Conservation (phyloP, 257 asterid genomes). For the Leonotis leonurus region DNA sequence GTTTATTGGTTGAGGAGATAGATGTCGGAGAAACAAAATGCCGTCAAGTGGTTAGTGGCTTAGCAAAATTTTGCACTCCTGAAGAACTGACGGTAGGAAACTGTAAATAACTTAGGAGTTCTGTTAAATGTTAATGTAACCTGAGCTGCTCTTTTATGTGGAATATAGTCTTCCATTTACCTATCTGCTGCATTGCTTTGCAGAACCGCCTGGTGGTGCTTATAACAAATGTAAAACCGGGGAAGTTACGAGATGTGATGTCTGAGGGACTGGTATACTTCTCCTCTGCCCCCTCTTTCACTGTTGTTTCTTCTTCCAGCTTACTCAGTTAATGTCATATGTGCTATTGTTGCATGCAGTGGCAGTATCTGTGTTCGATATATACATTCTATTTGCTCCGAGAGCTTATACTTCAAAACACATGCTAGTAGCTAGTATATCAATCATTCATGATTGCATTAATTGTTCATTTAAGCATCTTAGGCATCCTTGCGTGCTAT, state of each 20-base stretch:
- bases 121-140: neutral
- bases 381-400: neutral
- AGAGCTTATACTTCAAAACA: neutral
- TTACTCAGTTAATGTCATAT: neutral
- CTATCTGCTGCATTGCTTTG: slow-evolving; percentile 20
- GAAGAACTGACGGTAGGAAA: slow-evolving; percentile 69
- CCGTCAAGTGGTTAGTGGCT: slow-evolving; percentile 96
- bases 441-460: neutral
- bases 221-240: slow-evolving; percentile 89
- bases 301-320: slow-evolving; percentile 1
- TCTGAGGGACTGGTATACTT: slow-evolving; percentile 89
- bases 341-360: neutral
- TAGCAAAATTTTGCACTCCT: slow-evolving; percentile 80
- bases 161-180: neutral
- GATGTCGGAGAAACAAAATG: slow-evolving; percentile 86
- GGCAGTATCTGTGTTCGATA: neutral
- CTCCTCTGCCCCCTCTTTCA: neutral
- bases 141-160: neutral
- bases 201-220: slow-evolving; percentile 86
- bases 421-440: neutral
- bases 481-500: neutral
- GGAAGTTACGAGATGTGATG: slow-evolving; percentile 84
- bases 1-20: slow-evolving; percentile 97
- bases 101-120: slow-evolving; percentile 3
- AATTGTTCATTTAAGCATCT: neutral